These are phyloP conservation scores for Acanthamoeba lenticulata DNA, from an alignment of 208 protist species.

Conservation along the genomic window DNA sequence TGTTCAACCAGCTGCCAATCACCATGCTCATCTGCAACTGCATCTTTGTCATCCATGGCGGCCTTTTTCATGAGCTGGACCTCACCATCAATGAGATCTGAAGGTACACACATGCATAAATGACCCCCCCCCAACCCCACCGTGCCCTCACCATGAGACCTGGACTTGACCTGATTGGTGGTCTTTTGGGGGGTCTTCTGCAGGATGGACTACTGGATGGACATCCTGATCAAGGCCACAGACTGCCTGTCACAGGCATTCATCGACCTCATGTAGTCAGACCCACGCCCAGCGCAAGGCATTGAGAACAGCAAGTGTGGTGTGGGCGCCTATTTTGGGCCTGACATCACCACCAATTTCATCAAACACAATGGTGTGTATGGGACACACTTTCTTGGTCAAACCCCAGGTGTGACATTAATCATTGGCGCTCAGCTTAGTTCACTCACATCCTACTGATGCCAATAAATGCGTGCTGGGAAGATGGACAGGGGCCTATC, in stretches of 20 bases:
- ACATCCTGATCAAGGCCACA: neutral
- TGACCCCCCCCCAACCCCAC: too few species aligned
- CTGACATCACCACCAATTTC: constrained; percentile 95
- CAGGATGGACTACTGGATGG: constrained; percentile 37
- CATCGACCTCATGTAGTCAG: constrained; percentile 96
- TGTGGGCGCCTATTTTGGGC: constrained; percentile 95
- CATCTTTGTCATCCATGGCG: constrained; percentile 9
- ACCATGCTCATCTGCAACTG: constrained; percentile 93
- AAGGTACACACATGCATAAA: too few species aligned
- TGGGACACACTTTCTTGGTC: too few species aligned
- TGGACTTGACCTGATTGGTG: neutral
- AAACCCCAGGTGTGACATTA: too few species aligned
- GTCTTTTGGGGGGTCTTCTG: neutral
- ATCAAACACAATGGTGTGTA: constrained; percentile 90
- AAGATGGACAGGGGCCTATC: neutral
- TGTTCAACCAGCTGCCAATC: constrained; percentile 95
- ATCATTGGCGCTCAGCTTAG: too few species aligned
- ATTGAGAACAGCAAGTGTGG: constrained; percentile 94
- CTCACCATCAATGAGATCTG: constrained; percentile 95
- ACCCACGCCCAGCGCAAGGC: constrained; percentile 88
- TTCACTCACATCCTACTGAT: too few species aligned
- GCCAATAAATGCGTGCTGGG: too few species aligned
- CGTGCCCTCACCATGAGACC: too few species aligned
- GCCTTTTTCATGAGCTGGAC: constrained; percentile 94
- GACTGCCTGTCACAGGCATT: constrained; percentile 72